Evolutionary conservation across 2,329 filamentous ascomycete species (phyloP).

Genomic region (Aspergillus pseudonomiae): DNA sequence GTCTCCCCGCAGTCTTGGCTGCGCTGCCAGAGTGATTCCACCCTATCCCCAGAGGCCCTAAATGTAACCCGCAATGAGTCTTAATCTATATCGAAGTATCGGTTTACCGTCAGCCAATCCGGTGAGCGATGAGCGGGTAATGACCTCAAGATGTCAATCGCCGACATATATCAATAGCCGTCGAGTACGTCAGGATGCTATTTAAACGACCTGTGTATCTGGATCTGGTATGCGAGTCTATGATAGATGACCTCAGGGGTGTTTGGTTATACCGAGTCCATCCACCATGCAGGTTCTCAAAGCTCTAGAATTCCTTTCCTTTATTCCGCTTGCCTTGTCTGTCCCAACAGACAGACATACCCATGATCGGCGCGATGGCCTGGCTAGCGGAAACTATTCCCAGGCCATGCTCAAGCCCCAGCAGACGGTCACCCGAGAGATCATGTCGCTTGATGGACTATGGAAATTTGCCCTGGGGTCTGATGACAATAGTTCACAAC

Average conservation of each 20-base stretch:
- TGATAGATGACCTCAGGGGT: no score
- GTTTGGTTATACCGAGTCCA: no score
- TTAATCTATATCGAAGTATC: not conserved
- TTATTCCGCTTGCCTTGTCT: not conserved
- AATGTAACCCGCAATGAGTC: not conserved
- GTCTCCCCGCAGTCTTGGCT: not conserved
- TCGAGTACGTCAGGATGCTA: not conserved
- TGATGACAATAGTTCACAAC: not conserved
- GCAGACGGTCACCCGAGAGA: not conserved
- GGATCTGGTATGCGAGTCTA: no score
- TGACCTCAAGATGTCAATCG: rapidly evolving
- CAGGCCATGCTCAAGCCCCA: not conserved
- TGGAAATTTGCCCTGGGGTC: not conserved
- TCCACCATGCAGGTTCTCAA: not conserved
- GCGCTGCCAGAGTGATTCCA: not conserved
- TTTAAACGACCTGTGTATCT: not conserved
- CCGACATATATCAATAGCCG: not conserved
- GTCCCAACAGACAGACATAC: not conserved
- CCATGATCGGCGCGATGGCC: rapidly evolving
- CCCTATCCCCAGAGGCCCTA: not conserved
- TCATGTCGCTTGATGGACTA: not conserved
- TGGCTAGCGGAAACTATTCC: not conserved
- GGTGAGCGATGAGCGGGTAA: not conserved
- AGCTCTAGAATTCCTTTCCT: not conserved
- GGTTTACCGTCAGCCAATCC: not conserved